phyloP scores from a whole-genome alignment of 2,329 filamentous ascomycete genomes.

The Aspergillus sp. region DNA sequence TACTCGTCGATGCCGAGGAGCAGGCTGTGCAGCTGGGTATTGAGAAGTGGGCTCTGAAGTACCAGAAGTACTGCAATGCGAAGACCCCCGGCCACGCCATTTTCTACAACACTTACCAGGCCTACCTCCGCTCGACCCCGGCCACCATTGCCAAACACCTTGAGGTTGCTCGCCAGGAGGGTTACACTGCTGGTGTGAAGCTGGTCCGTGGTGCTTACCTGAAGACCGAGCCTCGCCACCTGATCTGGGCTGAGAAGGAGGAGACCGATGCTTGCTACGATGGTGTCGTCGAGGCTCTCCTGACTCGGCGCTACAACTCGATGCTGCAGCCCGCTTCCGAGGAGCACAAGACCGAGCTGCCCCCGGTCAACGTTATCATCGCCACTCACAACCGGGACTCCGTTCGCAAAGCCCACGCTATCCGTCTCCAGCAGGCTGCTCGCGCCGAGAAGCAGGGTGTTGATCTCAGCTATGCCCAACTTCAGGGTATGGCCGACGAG shows the following conservation, averaged over 20 bases:
- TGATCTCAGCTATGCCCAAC: constrained; percentile 69
- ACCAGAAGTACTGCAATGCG: constrained; percentile 56
- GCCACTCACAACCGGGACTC: constrained; percentile 62
- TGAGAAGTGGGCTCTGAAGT: constrained; percentile 54
- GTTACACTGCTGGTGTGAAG: constrained; percentile 55
- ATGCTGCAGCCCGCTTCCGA: constrained; percentile 51
- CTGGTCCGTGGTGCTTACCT: constrained; percentile 58
- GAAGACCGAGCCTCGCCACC: constrained; percentile 47
- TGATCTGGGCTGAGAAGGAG: constrained; percentile 51
- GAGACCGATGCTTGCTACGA: constrained; percentile 58
- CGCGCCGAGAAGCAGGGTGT: constrained; percentile 44
- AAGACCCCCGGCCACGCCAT: constrained; percentile 52
- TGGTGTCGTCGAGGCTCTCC: constrained; percentile 55
- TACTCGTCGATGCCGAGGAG: constrained; percentile 59
- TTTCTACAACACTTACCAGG: constrained; percentile 56
- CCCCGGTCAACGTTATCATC: constrained; percentile 55
- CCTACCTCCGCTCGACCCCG: constrained; percentile 53
- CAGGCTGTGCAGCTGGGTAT: constrained; percentile 54
- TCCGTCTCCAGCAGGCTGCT: constrained; percentile 49
- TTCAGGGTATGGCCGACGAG: constrained; percentile 96
- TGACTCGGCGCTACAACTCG: constrained; percentile 60
- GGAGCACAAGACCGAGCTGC: constrained; percentile 38
- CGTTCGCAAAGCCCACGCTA: constrained; percentile 52
- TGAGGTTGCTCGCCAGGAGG: constrained; percentile 46
- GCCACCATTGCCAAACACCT: constrained; percentile 50